These are phyloP conservation scores for Xylogone sp. DNA, from an alignment of 2,329 filamentous ascomycete species.

Conservation along the genomic window DNA sequence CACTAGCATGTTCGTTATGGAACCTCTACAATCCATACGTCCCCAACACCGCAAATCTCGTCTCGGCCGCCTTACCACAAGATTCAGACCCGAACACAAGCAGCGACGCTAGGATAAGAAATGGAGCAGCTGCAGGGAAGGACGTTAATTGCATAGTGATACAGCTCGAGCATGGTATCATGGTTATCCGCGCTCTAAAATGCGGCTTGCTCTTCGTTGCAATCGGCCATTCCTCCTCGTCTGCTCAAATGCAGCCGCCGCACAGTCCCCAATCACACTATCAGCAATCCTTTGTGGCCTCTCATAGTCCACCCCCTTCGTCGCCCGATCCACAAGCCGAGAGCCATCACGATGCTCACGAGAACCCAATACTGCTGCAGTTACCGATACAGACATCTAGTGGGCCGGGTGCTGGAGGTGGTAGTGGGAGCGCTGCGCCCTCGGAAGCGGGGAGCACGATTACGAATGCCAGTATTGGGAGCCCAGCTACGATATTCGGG, in stretches of 20 bases:
- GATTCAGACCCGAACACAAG: background rate
- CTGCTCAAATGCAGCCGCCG: background rate
- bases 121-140: slow-evolving; percentile 11
- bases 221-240: slow-evolving; percentile 42
- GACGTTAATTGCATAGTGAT: slow-evolving; percentile 30
- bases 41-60: slow-evolving; percentile 31
- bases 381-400: background rate
- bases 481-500: slow-evolving; percentile 43
- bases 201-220: slow-evolving; percentile 62
- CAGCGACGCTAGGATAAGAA: background rate
- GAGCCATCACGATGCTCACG: slow-evolving; percentile 1
- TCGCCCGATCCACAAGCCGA: slow-evolving; percentile 8
- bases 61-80: slow-evolving; percentile 38
- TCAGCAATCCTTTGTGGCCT: background rate
- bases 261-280: background rate
- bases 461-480: slow-evolving; percentile 30
- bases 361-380: background rate
- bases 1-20: slow-evolving; percentile 60
- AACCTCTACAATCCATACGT: slow-evolving; percentile 47
- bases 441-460: slow-evolving; percentile 26
- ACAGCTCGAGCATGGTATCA: slow-evolving; percentile 51
- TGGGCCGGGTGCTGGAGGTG: background rate
- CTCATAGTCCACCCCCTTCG: slow-evolving; percentile 15
- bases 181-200: slow-evolving; percentile 53
- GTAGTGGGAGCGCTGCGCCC: slow-evolving; percentile 25